phyloP scores from a whole-genome alignment of 2,329 filamentous ascomycete genomes.

The Onygenales sp. region DNA sequence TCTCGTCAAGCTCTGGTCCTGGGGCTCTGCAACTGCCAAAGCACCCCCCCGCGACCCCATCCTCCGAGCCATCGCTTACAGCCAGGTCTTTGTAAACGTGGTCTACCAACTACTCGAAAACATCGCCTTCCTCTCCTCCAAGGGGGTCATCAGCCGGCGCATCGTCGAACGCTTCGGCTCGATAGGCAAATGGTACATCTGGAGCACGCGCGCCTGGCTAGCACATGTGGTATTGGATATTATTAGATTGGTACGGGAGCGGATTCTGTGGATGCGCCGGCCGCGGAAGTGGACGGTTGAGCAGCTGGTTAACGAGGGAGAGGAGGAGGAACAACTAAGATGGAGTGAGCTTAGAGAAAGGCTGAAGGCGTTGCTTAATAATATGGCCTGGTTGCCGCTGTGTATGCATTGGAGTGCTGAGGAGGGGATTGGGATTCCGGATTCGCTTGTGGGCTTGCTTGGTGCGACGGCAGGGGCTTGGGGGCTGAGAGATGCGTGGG shows the following conservation, averaged over 20 bases:
- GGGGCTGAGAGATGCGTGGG: slow-evolving; percentile 38
- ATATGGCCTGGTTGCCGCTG: slow-evolving; percentile 69
- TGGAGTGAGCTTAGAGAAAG: slow-evolving; percentile 18
- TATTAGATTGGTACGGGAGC: slow-evolving; percentile 48
- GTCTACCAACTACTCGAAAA: slow-evolving; percentile 77
- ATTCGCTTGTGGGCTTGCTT: slow-evolving; percentile 48
- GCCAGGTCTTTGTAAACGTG: slow-evolving; percentile 59
- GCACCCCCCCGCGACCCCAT: slow-evolving; percentile 33
- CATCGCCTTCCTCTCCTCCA: slow-evolving; percentile 62
- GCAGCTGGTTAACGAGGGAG: slow-evolving; percentile 20
- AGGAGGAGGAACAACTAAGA: slow-evolving; percentile 8
- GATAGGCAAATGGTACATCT: slow-evolving; percentile 54
- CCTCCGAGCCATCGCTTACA: slow-evolving; percentile 49
- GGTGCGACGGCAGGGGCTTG: slow-evolving; percentile 44
- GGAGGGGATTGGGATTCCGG: slow-evolving; percentile 50
- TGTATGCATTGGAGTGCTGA: slow-evolving; percentile 76
- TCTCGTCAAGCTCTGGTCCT: slow-evolving; percentile 69
- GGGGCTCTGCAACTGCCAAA: slow-evolving; percentile 55
- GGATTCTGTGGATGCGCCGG: slow-evolving; percentile 11
- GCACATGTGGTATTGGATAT: slow-evolving; percentile 70
- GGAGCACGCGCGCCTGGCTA: slow-evolving; percentile 74
- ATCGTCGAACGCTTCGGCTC: slow-evolving; percentile 37
- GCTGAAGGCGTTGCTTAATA: slow-evolving; percentile 50
- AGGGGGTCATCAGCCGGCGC: slow-evolving; percentile 53
- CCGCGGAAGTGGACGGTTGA: slow-evolving; percentile 18